Base-by-base conservation (phyloP, 495 filamentous ascomycete genomes). In the Penicillium angulare region DNA sequence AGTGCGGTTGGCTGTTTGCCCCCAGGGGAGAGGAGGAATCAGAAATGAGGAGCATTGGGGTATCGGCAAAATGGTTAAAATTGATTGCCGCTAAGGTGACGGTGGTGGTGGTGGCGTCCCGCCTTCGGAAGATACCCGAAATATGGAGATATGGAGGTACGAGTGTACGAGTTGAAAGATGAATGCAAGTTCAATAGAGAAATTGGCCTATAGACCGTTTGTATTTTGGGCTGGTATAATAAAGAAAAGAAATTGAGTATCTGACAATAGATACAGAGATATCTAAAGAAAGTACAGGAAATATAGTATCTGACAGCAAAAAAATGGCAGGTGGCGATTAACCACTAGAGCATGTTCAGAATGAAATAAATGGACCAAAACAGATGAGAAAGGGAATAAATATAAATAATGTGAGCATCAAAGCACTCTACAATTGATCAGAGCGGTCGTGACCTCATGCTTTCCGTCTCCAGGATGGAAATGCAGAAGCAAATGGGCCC, bases 401-500 rank as follows among this genome's bases (percentile, higher is more conserved):
- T 48, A 46, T 52, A 41, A 35, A 51, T 41, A 51, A 47, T 55
- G 50, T 41, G 47, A 52, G 52, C 20, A 52, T 52, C 56, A 52
- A 43, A 26, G 43, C 47, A 51, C 47, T 59, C 56, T 52, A 55
- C 31, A 41, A 44, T 41, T 48, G 27, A 55, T 55, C 24, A 48
- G 56, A 44, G 43, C 49, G 16, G 16, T 52, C 21, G 38, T 23
- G 16, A 46, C 23, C 54, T 47, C 40, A 31, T 41, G 44, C 52
- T 47, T 55, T 59, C 52, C 56, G 47, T 59, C 56, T 48, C 56
- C 56, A 59, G 56, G 56, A 55, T 59, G 48, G 56, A 59, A 52
- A 36, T 38, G 23, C 41, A 45, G 18, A 59, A 49, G 52, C 47
- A 59, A 48, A 43, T 38, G 38, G 29, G 49, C 49, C 31, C 42